A percentile compares a stretch with the other conserved stretches of the same genome.
Evolutionary conservation across 202 grass and related monocot genomes (phyloP).

Genomic region (Schoenoplectus tabernaemontani): DNA sequence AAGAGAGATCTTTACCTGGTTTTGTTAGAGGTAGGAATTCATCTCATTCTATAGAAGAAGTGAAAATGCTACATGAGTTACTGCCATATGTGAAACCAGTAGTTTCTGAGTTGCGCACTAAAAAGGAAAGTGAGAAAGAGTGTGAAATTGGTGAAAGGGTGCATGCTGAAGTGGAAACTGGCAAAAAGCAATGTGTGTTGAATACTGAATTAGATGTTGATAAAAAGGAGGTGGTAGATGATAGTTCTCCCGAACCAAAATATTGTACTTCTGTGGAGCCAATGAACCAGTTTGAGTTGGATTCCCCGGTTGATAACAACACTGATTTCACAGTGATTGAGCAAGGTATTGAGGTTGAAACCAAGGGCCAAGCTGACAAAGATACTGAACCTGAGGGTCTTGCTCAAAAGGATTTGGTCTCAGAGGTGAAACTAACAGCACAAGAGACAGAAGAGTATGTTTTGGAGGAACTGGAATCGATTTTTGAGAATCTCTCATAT

Average conservation of each 20-base stretch:
- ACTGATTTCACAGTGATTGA: slow-evolving; percentile 59
- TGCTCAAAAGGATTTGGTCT: slow-evolving; percentile 14
- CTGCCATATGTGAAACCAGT: slow-evolving; percentile 48
- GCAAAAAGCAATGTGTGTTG: neutral
- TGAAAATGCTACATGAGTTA: slow-evolving; percentile 79
- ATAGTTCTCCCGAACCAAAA: slow-evolving; percentile 51
- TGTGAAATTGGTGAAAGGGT: neutral
- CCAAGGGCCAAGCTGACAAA: slow-evolving; percentile 30
- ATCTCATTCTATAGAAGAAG: slow-evolving; percentile 34
- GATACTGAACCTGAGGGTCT: slow-evolving; percentile 16
- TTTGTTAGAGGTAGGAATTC: slow-evolving; percentile 34
- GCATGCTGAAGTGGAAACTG: neutral
- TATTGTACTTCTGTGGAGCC: slow-evolving; percentile 59
- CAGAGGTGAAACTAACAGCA: slow-evolving; percentile 12
- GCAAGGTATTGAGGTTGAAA: slow-evolving; percentile 50
- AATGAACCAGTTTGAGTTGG: slow-evolving; percentile 21
- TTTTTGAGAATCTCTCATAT: slow-evolving; percentile 45
- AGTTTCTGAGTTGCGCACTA: slow-evolving; percentile 16
- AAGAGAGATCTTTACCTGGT: slow-evolving; percentile 29
- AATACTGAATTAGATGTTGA: neutral
- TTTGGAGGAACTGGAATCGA: slow-evolving; percentile 41
- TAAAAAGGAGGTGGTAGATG: slow-evolving; percentile 21
- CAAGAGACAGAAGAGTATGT: slow-evolving; percentile 26
- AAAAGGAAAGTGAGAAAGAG: neutral
- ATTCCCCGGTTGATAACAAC: slow-evolving; percentile 20